Conservation (phyloP, 768 basidiomycete species). For the Lentinus tigrinus region DNA sequence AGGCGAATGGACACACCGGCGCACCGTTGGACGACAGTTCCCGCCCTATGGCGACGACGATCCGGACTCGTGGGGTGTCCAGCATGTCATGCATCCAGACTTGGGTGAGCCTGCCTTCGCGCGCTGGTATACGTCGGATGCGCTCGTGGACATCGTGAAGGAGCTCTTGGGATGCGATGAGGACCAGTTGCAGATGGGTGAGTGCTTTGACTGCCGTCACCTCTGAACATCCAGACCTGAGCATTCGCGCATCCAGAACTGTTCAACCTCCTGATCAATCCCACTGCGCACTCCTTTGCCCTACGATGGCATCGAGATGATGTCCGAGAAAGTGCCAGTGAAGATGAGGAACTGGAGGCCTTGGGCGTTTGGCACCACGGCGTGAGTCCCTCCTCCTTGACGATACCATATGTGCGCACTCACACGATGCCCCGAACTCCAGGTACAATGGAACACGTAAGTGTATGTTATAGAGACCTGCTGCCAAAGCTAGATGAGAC, state of each 20-base stretch:
- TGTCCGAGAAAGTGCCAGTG: conserved; percentile 53
- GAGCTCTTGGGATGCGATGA: conserved; percentile 56
- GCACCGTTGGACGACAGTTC: conserved; percentile 77
- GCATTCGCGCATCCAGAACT: conserved; percentile 45
- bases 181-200: conserved; percentile 72
- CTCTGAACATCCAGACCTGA: background rate
- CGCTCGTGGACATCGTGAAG: conserved; percentile 42
- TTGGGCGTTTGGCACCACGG: conserved; percentile 64
- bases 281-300: conserved; percentile 60
- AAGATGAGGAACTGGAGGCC: conserved; percentile 58
- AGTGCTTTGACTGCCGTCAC: conserved; percentile 17
- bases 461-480: conserved; percentile 18
- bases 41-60: conserved; percentile 62
- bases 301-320: conserved; percentile 83
- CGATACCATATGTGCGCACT: background rate
- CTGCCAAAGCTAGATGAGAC: background rate
- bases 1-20: conserved; percentile 62
- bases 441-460: conserved; percentile 86
- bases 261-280: conserved; percentile 77
- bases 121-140: conserved; percentile 64
- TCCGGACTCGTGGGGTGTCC: conserved; percentile 78
- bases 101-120: conserved; percentile 59
- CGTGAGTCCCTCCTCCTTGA: conserved; percentile 38
- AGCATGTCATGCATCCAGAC: conserved; percentile 79
- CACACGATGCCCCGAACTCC: background rate